These are phyloP conservation scores for Lentinula sp. DNA, from an alignment of 768 basidiomycete species.

Conservation along the genomic window DNA sequence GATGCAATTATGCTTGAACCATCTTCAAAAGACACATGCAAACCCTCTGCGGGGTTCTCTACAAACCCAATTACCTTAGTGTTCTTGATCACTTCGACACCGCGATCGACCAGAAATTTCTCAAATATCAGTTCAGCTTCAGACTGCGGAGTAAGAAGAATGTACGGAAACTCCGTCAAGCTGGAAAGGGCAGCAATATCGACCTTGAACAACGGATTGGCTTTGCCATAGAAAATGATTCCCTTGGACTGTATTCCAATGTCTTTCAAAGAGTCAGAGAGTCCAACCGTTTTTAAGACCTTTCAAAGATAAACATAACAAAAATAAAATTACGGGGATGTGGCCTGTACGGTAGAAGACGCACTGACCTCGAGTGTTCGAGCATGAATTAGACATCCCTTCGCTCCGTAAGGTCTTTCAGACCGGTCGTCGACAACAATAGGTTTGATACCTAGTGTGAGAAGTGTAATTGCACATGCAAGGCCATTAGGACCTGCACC, in stretches of 20 bases:
- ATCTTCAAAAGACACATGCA: neutral
- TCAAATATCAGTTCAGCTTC: neutral
- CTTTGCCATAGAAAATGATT: neutral
- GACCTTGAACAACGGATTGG: neutral
- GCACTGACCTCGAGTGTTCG: neutral
- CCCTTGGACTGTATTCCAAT: neutral
- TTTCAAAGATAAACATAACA: neutral
- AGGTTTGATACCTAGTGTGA: neutral
- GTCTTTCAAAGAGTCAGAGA: neutral
- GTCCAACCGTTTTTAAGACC: neutral
- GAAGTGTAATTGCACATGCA: neutral
- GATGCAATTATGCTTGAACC: neutral
- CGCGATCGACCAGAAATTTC: neutral
- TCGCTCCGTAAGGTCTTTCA: neutral
- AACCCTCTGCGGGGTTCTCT: neutral
- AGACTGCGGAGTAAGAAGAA: neutral
- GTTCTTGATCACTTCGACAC: neutral
- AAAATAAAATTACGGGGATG: neutral
- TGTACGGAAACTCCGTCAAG: neutral
- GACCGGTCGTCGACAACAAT: neutral
- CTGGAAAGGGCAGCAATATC: neutral
- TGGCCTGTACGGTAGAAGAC: neutral
- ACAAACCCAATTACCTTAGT: neutral
- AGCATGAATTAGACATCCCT: neutral
- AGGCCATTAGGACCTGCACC: neutral